Percentiles rank a stretch among this genome's conserved stretches.
Conservation (phyloP, 2,329 filamentous ascomycete species). For the Ceratocystis harringtonii region DNA sequence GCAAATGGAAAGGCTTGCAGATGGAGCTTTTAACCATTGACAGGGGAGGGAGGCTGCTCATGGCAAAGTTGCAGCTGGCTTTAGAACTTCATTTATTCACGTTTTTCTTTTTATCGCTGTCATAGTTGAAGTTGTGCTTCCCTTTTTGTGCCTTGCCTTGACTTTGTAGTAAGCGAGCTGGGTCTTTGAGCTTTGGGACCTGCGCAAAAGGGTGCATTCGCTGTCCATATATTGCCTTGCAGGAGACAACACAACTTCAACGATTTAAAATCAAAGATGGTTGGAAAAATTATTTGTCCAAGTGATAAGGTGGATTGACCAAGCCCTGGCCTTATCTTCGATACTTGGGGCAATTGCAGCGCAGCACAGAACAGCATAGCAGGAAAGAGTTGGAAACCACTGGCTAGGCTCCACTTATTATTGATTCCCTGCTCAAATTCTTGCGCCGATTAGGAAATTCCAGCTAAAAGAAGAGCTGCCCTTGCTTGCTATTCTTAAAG, state of each 20-base stretch:
- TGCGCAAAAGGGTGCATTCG: background rate
- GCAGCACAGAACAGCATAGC: background rate
- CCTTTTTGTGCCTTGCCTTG: too few relatives aligned
- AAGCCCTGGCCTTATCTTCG: background rate
- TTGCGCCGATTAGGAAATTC: conserved; percentile 13
- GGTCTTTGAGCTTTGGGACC: background rate
- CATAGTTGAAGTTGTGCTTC: too few relatives aligned
- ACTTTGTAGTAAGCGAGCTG: background rate
- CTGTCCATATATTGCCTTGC: background rate
- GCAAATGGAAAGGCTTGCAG: too few relatives aligned
- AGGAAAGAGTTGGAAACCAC: background rate
- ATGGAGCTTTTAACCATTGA: too few relatives aligned
- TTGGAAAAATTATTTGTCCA: background rate
- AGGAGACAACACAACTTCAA: background rate
- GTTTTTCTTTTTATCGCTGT: too few relatives aligned
- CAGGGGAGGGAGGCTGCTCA: too few relatives aligned
- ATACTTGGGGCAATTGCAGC: background rate
- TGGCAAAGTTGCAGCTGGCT: too few relatives aligned
- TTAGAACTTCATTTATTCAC: too few relatives aligned
- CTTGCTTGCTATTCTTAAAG: background rate
- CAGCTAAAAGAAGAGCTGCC: background rate
- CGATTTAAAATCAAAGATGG: background rate
- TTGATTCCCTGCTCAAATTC: conserved; percentile 6
- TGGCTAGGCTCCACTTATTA: conserved; percentile 9
- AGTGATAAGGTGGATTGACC: background rate